Base-by-base conservation (phyloP, 148 eudicot species). In the Linanthus parryae region DNA sequence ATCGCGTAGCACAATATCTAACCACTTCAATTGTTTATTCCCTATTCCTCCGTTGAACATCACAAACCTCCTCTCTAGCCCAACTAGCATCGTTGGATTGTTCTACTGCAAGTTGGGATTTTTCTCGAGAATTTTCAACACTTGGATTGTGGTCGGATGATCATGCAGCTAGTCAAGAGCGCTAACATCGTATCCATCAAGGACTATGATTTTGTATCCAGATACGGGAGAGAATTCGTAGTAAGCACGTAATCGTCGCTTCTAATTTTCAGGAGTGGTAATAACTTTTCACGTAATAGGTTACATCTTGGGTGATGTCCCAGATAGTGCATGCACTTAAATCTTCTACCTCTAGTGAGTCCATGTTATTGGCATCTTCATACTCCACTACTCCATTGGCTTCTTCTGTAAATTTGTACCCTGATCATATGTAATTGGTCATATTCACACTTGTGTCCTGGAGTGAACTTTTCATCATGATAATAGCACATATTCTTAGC, bases 11-110 rank as follows among this genome's bases (percentile, higher is more conserved):
- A 82, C 73, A 11, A 18, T 19, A 41, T 91, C 94, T 52, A 91
- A 59, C 98, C 98, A 91, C 54, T 70, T 65, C 31, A 91, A 41
- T 40, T 91, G 98, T 28, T 76, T 84, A 63, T 69, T 63, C 46
- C 98, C 95, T 49, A 91, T 83, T 12, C 75, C 90, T 19, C 98
- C 98, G 54, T 91, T 91, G 67, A 83, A 91, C 94, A 60, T 86
- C 36, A 91, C 74, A 56, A 79, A 94, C 70, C 99, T 80, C 65
- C 91, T 77, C 24, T 79, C 88, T 15, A 70, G 64, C 4, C 80
- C 96, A 13, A 63, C 54, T 4, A 94, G 70, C 22, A 94, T 91
- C 16, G 31, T 44, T 36, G 98, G 98, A 60, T 94, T 86, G 52
- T 91, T 91, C 72, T 91, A 86, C n/a, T 91, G 79, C 7, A 64